Evolutionary conservation across 345 rosid species (phyloP).

Genomic region (Lepidium didymum): DNA sequence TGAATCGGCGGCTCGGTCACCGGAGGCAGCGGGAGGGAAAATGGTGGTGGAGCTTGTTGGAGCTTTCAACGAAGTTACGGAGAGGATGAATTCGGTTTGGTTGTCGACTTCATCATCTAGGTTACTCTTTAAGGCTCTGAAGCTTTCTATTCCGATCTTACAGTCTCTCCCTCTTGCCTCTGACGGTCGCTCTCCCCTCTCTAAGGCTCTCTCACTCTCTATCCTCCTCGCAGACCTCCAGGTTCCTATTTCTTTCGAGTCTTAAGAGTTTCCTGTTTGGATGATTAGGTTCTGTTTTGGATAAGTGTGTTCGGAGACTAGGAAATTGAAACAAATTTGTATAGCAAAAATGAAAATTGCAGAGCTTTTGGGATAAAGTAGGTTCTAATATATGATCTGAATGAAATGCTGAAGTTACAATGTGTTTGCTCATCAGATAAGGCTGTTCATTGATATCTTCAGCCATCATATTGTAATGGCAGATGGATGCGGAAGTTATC

Average conservation of each 20-base stretch:
- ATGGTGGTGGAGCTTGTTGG: constrained; percentile 98
- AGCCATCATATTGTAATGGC: constrained; percentile 9
- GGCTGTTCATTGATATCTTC: not conserved
- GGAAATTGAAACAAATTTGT: not conserved
- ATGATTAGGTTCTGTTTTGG: not conserved
- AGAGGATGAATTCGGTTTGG: constrained; percentile 80
- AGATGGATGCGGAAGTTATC: constrained; percentile 99
- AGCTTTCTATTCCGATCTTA: constrained; percentile 78
- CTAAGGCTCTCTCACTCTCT: constrained; percentile 76
- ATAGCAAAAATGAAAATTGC: not conserved
- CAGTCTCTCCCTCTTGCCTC: constrained; percentile 55
- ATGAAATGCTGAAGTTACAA: not conserved
- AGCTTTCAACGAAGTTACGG: constrained; percentile 80
- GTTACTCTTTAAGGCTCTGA: constrained; percentile 67
- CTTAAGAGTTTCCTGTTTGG: not conserved
- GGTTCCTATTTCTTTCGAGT: constrained; percentile 31
- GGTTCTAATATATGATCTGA: not conserved
- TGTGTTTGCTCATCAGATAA: constrained; percentile 1
- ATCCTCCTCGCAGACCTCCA: constrained; percentile 82
- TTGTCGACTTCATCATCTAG: constrained; percentile 73
- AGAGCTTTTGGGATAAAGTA: not conserved
- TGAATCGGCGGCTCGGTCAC: constrained; percentile 30
- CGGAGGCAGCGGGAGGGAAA: constrained; percentile 78
- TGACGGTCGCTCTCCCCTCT: constrained; percentile 68
- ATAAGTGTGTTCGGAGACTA: not conserved